Base-by-base conservation (phyloP, 495 filamentous ascomycete genomes). In the Oidiodendron maius region DNA sequence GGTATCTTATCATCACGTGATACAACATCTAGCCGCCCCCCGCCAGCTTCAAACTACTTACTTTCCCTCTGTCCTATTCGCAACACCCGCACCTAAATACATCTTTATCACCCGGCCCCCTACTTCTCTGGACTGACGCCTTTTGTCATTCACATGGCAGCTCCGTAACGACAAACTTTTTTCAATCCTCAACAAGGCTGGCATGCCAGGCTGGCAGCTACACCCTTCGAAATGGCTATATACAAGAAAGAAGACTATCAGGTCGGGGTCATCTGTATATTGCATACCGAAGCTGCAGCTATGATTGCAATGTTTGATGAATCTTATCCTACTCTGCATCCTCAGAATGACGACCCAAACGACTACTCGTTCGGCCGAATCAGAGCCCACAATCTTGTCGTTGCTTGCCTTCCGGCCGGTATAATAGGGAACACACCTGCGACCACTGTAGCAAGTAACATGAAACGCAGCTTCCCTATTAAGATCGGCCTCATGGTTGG, bases 191-290 rank as follows among this genome's bases (percentile, higher is more conserved):
- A n/a, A n/a, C n/a, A n/a, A n/a, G n/a, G n/a, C n/a, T n/a, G n/a
- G n/a, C n/a, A n/a, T n/a, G n/a, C n/a, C n/a, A n/a, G n/a, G n/a
- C n/a, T n/a, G n/a, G n/a, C n/a, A n/a, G n/a, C n/a, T n/a, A n/a
- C n/a, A n/a, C n/a, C n/a, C n/a, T n/a, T n/a, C n/a, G n/a, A n/a
- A n/a, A n/a, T n/a, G n/a, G n/a, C n/a, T n/a, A n/a, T n/a, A n/a
- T n/a, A n/a, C n/a, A n/a, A n/a, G n/a, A n/a, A n/a, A n/a, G 45
- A 39, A 4, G 45, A 40, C 12, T 77, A 74, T 49, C 69, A 63
- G n/a, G 61, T 77, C 12, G 72, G 65, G 22, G 71, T 66, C 65
- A 64, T 76, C 32, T 74, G 67, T 48, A 67, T 71, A 12, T 56
- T 76, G 5, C 56, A 61, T 13, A 55, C 62, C 18, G 73, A 78